Evolutionary conservation across 108 stramenopile species (phyloP), one percentile per base, ranked within the genome.

Genomic region (Skeletonema costatum): DNA sequence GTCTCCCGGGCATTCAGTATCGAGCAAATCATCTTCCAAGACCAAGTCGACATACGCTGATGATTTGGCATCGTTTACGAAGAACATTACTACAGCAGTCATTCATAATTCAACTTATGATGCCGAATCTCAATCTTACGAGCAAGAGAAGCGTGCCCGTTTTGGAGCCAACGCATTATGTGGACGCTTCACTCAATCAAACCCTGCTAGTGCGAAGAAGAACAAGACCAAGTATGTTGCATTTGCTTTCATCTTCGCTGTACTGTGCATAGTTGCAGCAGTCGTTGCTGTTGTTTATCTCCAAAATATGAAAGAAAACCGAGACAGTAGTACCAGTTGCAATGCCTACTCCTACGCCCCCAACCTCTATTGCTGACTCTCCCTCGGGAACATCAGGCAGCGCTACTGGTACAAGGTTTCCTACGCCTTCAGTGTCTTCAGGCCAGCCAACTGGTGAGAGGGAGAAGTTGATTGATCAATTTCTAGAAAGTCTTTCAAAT

Each of bases 401-500:
- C 1, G 7, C 6, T 51, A 51, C 19, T 19, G 50, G 19, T 51
- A 48, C 46, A n/a, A 14, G 46, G 46, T n/a, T n/a, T 48, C 46
- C 46, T 48, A 48, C 46, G 13, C n/a, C 46, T 48, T 48, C 46
- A 48, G 46, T 4, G 13, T 19, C 50, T 6, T 56, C 53, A 56
- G 7, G n/a, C 2, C 58, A 72, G 36, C 68, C 78, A 13, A 64
- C 56, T 5, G 58, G 35, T 4, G 67, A 80, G 41, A 41, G 78
- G 17, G 72, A 80, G 16, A 32, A 35, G 13, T 38, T 73, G 48
- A 73, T 80, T 42, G 42, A 51, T 14, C 60, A 73, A 39, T 80
- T 35, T 29, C 42, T 80, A 19, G 44, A 48, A 4, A n/a, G 12
- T 9, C 36, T 88, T 0, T 77, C 86, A 7, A 73, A 78, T 58